Conservation (phyloP, 2,329 filamentous ascomycete genomes). For the Colletotrichum destructivum region DNA sequence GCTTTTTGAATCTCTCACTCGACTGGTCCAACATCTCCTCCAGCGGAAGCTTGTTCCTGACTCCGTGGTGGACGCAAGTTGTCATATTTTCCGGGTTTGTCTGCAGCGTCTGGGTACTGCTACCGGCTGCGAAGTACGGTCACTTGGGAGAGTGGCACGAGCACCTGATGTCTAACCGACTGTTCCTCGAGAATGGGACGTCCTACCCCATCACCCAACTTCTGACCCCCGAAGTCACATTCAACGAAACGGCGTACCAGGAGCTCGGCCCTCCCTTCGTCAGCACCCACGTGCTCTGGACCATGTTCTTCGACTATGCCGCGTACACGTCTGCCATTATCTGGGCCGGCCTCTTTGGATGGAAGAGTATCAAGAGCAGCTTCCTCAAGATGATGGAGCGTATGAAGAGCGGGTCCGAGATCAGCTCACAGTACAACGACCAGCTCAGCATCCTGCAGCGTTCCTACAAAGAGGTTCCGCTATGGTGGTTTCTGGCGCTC, state of each 20-base stretch:
- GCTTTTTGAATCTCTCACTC: constrained; percentile 72
- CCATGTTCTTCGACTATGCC: constrained; percentile 59
- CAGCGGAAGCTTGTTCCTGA: constrained; percentile 65
- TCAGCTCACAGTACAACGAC: constrained; percentile 66
- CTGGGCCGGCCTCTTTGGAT: constrained; percentile 63
- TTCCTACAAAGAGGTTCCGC: constrained; percentile 70
- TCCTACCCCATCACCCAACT: constrained; percentile 58
- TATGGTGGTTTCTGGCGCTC: constrained; percentile 70
- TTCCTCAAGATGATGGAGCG: constrained; percentile 29
- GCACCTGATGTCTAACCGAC: constrained; percentile 71
- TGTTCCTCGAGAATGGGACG: constrained; percentile 65
- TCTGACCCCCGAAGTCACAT: constrained; percentile 62
- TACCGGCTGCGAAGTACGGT: constrained; percentile 73
- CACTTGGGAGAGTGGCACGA: constrained; percentile 63
- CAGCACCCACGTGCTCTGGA: constrained; percentile 47
- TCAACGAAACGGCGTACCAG: constrained; percentile 73
- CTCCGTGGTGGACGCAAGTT: constrained; percentile 66
- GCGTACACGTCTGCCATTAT: constrained; percentile 67
- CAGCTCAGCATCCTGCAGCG: constrained; percentile 72
- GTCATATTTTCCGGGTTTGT: constrained; percentile 69
- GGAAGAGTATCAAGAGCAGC: constrained; percentile 57
- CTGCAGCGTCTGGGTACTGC: constrained; percentile 70
- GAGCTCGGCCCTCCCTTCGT: constrained; percentile 69
- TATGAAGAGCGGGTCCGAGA: constrained; percentile 60
- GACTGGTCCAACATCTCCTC: constrained; percentile 63